Conservation (phyloP, 352 stramenopile species). For the Elongisporangium senticosum region DNA sequence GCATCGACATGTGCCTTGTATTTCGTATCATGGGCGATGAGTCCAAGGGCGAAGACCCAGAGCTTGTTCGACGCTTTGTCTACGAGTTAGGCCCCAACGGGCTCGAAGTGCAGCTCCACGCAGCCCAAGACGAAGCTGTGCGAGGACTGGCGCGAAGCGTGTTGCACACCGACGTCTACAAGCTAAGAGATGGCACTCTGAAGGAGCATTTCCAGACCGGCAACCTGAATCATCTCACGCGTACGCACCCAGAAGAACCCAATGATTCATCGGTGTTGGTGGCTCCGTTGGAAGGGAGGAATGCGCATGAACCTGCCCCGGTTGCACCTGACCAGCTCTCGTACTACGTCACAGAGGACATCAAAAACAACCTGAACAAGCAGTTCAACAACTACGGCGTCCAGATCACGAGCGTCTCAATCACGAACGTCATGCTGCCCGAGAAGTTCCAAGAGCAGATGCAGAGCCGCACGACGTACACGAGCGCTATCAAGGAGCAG, state of each 20-base stretch:
- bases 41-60: conserved; percentile 74
- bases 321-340: conserved; percentile 9
- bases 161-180: conserved; percentile 86
- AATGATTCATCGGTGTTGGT: background rate
- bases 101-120: conserved; percentile 79
- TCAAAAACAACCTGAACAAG: conserved; percentile 64
- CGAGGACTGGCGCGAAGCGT: conserved; percentile 76
- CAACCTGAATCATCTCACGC: conserved; percentile 18
- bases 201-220: conserved; percentile 60
- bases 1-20: conserved; percentile 86
- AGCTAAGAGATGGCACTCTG: conserved; percentile 70
- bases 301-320: conserved; percentile 3
- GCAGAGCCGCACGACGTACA: conserved; percentile 58
- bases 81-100: conserved; percentile 83
- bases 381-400: conserved; percentile 78
- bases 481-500: conserved; percentile 63
- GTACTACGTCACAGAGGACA: conserved; percentile 59
- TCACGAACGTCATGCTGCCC: conserved; percentile 69
- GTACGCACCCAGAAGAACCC: conserved; percentile 1
- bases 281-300: background rate
- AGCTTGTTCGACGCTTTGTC: conserved; percentile 83
- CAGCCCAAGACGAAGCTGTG: conserved; percentile 80
- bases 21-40: conserved; percentile 87
- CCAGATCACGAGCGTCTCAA: conserved; percentile 65
- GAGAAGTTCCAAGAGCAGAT: conserved; percentile 59